Percentiles rank a stretch among this genome's conserved stretches.
Evolutionary conservation across 441 rosid genomes (phyloP).

Genomic region (Daphne laureola): DNA sequence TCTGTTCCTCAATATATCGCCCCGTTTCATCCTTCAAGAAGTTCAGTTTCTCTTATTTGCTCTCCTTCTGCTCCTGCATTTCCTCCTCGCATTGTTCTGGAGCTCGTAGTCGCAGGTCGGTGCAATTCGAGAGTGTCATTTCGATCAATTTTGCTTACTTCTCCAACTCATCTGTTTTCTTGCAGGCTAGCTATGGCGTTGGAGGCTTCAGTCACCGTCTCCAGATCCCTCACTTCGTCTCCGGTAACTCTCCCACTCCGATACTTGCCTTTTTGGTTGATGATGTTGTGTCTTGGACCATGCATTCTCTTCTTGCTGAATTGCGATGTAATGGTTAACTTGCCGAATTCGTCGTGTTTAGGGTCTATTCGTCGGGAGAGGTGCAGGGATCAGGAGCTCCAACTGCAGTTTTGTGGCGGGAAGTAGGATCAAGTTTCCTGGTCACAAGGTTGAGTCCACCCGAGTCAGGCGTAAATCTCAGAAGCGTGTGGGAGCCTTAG

Average conservation of each 20-base stretch:
- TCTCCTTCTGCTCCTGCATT: background rate
- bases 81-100: conserved; percentile 1
- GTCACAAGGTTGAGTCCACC: conserved; percentile 32
- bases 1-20: conserved; percentile 2
- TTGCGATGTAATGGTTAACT: background rate
- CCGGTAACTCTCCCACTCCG: conserved; percentile 35
- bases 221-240: conserved; percentile 47
- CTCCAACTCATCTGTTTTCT: background rate
- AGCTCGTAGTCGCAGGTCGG: no score
- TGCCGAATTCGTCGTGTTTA: conserved; percentile 15
- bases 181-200: conserved; percentile 25
- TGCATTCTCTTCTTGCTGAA: background rate
- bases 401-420: conserved; percentile 56
- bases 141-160: background rate
- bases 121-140: background rate
- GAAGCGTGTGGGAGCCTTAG: conserved; percentile 48
- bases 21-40: background rate
- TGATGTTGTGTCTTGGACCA: conserved; percentile 2
- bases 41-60: background rate
- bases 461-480: conserved; percentile 25
- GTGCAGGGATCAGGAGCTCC: conserved; percentile 40
- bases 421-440: conserved; percentile 42
- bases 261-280: background rate
- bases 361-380: conserved; percentile 48
- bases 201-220: conserved; percentile 57